Evolutionary conservation across 202 grass and related monocot genomes (phyloP), one percentile per base, ranked within the genome.

Genomic region (Brachypodium distachyon): DNA sequence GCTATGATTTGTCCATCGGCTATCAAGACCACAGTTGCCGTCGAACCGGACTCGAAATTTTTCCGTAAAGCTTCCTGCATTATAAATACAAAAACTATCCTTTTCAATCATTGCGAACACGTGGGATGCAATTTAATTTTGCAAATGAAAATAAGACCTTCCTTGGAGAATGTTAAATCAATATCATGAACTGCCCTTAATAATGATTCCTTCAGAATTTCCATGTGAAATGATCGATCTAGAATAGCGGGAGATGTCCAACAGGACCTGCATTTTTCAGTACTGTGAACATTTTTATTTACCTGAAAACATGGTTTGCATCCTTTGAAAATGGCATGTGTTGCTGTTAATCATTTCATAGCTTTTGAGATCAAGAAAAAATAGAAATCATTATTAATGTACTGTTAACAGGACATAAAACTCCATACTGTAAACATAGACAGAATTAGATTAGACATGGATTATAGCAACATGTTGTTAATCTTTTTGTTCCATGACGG

Each of bases 131-230:
- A 44, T 51, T 71, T 39, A 38, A 84, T 37, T 79, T 77, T 67
- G 39, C 56, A 34, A 18, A 62, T 33, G 12, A 77, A 72, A 82
- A 39, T 19, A 54, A 56, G 53, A 87, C 84, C 86, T 90, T 81
- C 94, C 86, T 94, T 90, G 82, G 91, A 92, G 84, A 98, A 98
- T 92, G 82, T 90, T 67, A 87, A 81, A 82, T 98, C 95, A 32
- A 98, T 82, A 88, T 98, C 95, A 77, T 85, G 84, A 76, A 90
- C 80, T 78, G 95, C 74, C 86, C 85, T 92, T 70, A 77, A 73
- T 65, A 98, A 84, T 70, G 95, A 92, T 83, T 98, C 91, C 85
- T 92, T 94, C 42, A 94, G 77, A 74, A 98, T 77, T 84, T 90
- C 85, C 89, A 87, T 88, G 55, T 89, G 80, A 81, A 90, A 90